phyloP scores from a whole-genome alignment of 2,329 filamentous ascomycete genomes.

The Aspergillus spinulosporus region DNA sequence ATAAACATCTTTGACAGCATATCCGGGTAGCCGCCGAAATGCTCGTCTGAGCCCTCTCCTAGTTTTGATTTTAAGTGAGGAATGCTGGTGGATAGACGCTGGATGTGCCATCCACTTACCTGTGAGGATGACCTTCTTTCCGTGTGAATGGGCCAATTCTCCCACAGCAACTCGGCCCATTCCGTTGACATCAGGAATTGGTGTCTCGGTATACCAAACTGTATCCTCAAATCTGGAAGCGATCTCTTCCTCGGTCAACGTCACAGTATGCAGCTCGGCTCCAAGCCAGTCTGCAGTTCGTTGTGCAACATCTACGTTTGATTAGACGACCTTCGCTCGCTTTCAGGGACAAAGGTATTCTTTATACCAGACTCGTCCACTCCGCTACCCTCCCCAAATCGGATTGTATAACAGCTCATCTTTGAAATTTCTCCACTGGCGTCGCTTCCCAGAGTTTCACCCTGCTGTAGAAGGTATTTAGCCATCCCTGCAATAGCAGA shows the following conservation, averaged over 20 bases:
- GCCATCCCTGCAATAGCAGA: constrained; percentile 59
- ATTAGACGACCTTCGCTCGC: background rate
- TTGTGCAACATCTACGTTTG: constrained; percentile 41
- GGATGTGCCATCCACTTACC: constrained; percentile 24
- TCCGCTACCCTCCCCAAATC: constrained; percentile 52
- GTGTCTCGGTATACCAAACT: constrained; percentile 48
- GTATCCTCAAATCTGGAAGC: constrained; percentile 47
- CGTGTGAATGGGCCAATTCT: constrained; percentile 45
- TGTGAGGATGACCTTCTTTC: constrained; percentile 57
- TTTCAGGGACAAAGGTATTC: background rate
- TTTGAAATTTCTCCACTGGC: constrained; percentile 35
- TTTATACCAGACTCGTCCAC: constrained; percentile 51
- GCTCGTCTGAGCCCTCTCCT: constrained; percentile 56
- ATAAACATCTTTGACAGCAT: constrained; percentile 51
- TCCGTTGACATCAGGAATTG: constrained; percentile 53
- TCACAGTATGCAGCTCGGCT: constrained; percentile 46
- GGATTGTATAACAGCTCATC: constrained; percentile 53
- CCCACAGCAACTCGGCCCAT: constrained; percentile 57
- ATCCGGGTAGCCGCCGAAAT: constrained; percentile 55
- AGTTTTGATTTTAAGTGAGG: background rate
- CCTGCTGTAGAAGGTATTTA: constrained; percentile 51
- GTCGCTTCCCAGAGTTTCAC: constrained; percentile 49
- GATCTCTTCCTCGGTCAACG: constrained; percentile 47
- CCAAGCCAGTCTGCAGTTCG: constrained; percentile 52
- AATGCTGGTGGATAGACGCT: background rate